Conservation (phyloP, 495 filamentous ascomycete species). For the Aspergillus heteromorphus region DNA sequence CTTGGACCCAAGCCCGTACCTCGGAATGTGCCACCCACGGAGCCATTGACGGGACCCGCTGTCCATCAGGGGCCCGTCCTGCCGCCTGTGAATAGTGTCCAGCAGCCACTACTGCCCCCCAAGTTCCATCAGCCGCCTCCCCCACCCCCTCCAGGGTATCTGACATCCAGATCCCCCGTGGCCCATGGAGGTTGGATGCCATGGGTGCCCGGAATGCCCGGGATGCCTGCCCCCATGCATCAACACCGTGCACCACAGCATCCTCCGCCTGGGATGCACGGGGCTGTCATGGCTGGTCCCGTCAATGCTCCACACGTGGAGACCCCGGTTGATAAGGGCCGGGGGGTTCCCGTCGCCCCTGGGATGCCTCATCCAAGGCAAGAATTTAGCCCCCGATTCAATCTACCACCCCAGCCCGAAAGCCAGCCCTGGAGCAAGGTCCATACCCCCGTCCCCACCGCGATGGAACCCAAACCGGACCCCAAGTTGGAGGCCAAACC, state of each 20-base stretch:
- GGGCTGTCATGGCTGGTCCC: not conserved
- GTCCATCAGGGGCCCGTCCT: not conserved
- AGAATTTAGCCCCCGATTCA: not conserved
- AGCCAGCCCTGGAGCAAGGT: not conserved
- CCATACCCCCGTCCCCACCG: not conserved
- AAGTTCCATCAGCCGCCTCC: conserved; percentile 10
- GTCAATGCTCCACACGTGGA: not conserved
- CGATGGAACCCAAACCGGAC: no score
- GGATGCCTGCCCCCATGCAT: not conserved
- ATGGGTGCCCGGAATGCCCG: conserved; percentile 5
- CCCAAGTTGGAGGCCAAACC: no score
- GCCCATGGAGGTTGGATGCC: not conserved
- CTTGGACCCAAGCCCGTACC: not conserved
- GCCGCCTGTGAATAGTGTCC: not conserved
- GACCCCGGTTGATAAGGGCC: not conserved
- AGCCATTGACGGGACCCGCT: not conserved
- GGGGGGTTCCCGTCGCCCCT: not conserved
- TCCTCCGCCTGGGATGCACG: not conserved
- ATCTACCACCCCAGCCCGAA: not conserved
- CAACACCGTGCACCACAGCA: not conserved
- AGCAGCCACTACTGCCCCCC: conserved; percentile 1
- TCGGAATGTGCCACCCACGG: not conserved
- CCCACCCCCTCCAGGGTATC: conserved; percentile 1
- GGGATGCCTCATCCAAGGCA: conserved; percentile 1
- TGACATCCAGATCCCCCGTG: not conserved